phyloP scores from a whole-genome alignment of 129 eudicot genomes.

The Lonicera japonica region DNA sequence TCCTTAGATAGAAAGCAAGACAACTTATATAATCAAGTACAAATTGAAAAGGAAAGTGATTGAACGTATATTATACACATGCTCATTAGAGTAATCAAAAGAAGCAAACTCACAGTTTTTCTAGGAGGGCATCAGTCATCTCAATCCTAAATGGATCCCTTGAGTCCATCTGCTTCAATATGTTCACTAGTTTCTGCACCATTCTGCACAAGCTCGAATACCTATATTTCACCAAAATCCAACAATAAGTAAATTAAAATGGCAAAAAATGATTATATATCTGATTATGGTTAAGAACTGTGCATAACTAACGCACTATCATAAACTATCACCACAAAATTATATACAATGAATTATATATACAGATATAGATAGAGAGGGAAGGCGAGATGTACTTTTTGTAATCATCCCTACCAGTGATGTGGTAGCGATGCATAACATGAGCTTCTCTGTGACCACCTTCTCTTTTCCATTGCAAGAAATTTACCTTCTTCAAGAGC shows the following conservation, averaged over 20 bases:
- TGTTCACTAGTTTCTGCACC: conserved; percentile 81
- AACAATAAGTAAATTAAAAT: background rate
- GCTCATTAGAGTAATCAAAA: background rate
- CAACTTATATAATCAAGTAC: no score
- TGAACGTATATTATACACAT: no score
- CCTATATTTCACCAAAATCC: conserved; percentile 29
- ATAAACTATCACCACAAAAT: conserved; percentile 3
- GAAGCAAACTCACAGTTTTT: conserved; percentile 67
- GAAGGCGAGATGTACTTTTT: conserved; percentile 41
- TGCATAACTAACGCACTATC: background rate
- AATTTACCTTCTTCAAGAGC: conserved; percentile 60
- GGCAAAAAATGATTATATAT: background rate
- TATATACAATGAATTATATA: background rate
- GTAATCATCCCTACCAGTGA: conserved; percentile 90
- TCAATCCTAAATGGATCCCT: conserved; percentile 80
- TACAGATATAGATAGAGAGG: background rate
- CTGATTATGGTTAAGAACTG: background rate
- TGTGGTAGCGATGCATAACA: conserved; percentile 81
- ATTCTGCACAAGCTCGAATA: conserved; percentile 70
- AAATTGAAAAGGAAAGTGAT: no score
- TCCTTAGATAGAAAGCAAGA: no score
- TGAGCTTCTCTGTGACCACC: conserved; percentile 82
- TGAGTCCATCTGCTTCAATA: conserved; percentile 84
- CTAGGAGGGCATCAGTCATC: conserved; percentile 75
- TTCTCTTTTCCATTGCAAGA: conserved; percentile 94